Evolutionary conservation across 106 monocot species (phyloP).

Genomic region (Platanthera zijinensis): DNA sequence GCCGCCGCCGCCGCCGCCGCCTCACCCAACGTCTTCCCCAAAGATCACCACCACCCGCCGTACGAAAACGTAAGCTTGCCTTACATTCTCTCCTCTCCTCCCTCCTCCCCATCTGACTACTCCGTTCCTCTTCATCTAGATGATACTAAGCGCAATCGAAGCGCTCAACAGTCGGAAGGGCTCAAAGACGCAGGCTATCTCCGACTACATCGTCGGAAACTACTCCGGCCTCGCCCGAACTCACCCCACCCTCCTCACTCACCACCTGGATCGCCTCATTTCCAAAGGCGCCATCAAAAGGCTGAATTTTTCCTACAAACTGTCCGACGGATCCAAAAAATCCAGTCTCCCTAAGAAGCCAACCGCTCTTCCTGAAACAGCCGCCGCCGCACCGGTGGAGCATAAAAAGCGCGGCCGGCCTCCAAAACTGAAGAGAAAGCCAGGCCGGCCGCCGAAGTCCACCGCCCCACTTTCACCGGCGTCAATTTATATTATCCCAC

Average conservation of each 20-base stretch:
- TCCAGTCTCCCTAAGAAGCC: conserved; percentile 12
- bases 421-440: conserved; percentile 6
- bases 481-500: neutral
- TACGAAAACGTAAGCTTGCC: conserved; percentile 18
- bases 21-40: neutral
- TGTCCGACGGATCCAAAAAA: conserved; percentile 3
- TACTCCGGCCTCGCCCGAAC: conserved; percentile 8
- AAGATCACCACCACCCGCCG: conserved; percentile 7
- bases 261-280: conserved; percentile 14
- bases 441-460: conserved; percentile 1
- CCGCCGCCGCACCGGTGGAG: too few species aligned
- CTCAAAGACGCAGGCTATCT: conserved; percentile 13
- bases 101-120: neutral
- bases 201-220: conserved; percentile 11
- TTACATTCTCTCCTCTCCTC: too few species aligned
- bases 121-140: conserved; percentile 1
- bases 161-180: conserved; percentile 14
- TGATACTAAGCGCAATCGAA: conserved; percentile 15
- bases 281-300: conserved; percentile 8
- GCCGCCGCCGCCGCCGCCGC: neutral
- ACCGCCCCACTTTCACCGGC: neutral
- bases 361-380: too few species aligned
- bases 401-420: conserved; percentile 9
- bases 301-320: conserved; percentile 13
- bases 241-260: conserved; percentile 12